phyloP scores from a whole-genome alignment of 257 asterid species.

The Solanum chilense region DNA sequence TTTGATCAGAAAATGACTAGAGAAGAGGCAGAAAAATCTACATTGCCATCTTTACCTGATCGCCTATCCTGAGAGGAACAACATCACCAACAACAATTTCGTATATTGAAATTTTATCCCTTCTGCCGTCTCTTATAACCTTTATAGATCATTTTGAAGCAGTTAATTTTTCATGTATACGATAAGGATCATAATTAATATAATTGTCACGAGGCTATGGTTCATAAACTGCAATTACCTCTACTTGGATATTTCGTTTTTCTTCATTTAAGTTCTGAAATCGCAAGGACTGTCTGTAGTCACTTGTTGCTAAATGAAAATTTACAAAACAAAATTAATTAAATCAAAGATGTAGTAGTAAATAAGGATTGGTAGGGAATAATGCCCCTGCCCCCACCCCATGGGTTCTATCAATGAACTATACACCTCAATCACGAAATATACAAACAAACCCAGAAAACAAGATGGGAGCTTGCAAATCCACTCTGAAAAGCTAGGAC shows the following conservation, averaged over 20 bases:
- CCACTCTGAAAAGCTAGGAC: background rate
- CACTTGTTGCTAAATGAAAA: conserved; percentile 64
- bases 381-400: background rate
- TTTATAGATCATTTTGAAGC: conserved; percentile 9
- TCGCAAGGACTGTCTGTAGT: conserved; percentile 90
- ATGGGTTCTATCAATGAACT: background rate
- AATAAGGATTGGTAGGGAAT: background rate
- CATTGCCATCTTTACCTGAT: conserved; percentile 48
- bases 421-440: background rate
- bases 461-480: background rate
- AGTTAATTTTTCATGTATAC: background rate
- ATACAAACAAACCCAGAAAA: background rate
- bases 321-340: background rate
- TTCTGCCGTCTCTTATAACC: conserved; percentile 86
- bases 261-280: conserved; percentile 86
- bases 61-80: conserved; percentile 88
- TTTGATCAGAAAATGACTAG: background rate
- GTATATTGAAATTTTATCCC: conserved; percentile 79
- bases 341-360: background rate
- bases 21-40: background rate
- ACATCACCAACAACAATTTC: conserved; percentile 92
- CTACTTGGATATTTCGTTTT: conserved; percentile 78
- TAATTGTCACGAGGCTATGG: background rate
- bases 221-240: conserved; percentile 36
- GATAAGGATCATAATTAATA: background rate